Evolutionary conservation across 257 asterid species (phyloP).

Genomic region (Lycium ferocissimum): DNA sequence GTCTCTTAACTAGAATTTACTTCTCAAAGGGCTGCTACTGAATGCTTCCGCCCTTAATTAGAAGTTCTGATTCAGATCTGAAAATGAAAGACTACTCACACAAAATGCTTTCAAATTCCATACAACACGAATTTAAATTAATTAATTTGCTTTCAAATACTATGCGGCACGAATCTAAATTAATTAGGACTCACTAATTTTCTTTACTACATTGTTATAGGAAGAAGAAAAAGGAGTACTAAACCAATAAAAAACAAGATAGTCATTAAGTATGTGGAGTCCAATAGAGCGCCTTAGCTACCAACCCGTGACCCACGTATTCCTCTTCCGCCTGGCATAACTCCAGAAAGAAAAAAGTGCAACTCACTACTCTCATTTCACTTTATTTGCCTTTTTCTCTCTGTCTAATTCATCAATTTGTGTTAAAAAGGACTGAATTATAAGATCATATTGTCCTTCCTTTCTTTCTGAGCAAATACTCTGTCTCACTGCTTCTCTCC

Average conservation of each 20-base stretch:
- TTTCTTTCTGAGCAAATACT: background rate
- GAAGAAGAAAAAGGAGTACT: no score
- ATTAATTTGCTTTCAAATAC: no score
- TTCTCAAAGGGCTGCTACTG: no score
- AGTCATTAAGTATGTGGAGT: conserved; percentile 4
- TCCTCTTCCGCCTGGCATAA: conserved; percentile 15
- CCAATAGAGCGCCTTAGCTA: conserved; percentile 21
- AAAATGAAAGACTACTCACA: no score
- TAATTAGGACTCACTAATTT: no score
- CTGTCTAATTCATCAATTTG: conserved; percentile 39
- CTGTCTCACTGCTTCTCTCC: background rate
- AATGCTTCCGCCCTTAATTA: no score
- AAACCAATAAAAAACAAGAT: background rate
- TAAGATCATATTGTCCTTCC: background rate
- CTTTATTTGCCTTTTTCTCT: background rate
- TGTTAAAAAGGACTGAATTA: background rate
- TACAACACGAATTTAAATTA: no score
- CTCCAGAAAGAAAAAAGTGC: conserved; percentile 15
- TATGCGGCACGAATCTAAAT: no score
- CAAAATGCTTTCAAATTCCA: no score
- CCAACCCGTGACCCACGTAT: conserved; percentile 17
- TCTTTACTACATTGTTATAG: no score
- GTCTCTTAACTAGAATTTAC: no score
- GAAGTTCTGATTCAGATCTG: no score
- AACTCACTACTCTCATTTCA: conserved; percentile 24